Conservation (phyloP, 176 grass and related monocot species). For the Aechmea fasciata region DNA sequence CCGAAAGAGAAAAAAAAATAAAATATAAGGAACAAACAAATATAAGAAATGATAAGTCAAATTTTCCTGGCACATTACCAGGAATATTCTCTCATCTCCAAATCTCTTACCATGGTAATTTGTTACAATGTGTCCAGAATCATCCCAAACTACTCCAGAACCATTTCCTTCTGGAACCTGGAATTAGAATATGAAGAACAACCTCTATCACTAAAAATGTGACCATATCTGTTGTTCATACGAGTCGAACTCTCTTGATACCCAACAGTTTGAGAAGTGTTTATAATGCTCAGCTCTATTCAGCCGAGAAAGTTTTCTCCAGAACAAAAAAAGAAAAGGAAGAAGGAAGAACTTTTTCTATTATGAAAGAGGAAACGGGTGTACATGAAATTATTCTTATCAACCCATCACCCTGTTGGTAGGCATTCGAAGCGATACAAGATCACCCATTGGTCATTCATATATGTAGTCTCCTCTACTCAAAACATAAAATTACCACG, state of each 20-base stretch:
- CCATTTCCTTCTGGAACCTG: constrained; percentile 99
- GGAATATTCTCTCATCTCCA: constrained; percentile 6
- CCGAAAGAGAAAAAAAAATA: neutral
- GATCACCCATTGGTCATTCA: neutral
- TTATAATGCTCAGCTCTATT: neutral
- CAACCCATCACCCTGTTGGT: neutral
- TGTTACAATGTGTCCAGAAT: constrained; percentile 81
- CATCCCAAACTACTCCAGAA: constrained; percentile 94
- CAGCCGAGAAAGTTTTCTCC: too few species aligned
- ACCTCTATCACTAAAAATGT: constrained; percentile 15
- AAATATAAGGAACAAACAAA: neutral
- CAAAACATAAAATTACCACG: neutral
- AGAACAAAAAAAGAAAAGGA: too few species aligned
- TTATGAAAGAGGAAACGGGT: neutral
- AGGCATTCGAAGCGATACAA: neutral
- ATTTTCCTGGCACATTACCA: constrained; percentile 13
- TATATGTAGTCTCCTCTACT: neutral
- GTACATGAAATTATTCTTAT: neutral
- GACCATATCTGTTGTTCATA: neutral
- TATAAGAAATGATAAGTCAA: neutral
- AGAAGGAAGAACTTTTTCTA: neutral
- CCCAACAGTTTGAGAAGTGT: neutral
- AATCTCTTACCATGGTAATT: constrained; percentile 85
- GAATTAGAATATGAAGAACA: constrained; percentile 21
- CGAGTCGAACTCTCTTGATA: neutral